Conservation (phyloP, 306 rosid genomes). For the Fragaria nilgerrensis region DNA sequence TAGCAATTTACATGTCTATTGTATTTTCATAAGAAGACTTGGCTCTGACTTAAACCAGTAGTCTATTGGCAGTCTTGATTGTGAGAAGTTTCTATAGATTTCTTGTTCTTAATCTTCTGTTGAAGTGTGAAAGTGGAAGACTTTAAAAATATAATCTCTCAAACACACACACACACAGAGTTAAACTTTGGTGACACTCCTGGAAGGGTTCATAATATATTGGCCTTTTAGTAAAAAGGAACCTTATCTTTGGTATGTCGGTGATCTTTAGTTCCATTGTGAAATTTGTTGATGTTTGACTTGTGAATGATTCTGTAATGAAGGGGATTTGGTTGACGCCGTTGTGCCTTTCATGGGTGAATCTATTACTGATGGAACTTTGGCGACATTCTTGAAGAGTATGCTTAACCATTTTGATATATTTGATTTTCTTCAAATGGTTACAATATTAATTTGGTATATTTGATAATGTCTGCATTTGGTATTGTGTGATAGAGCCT, state of each 20-base stretch:
- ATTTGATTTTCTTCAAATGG: background rate
- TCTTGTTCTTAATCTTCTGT: background rate
- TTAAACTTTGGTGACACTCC: background rate
- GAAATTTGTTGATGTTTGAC: conserved; percentile 8
- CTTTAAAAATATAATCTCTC: background rate
- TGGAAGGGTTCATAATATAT: conserved; percentile 2
- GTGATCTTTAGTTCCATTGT: background rate
- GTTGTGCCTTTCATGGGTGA: conserved; percentile 82
- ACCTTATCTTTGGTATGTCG: background rate
- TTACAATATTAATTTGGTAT: background rate
- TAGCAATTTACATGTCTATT: background rate
- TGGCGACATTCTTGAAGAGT: conserved; percentile 78
- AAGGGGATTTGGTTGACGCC: conserved; percentile 68
- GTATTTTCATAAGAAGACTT: background rate
- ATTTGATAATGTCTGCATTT: conserved; percentile 27
- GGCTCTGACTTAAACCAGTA: background rate
- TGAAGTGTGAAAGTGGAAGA: background rate
- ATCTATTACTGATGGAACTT: conserved; percentile 75
- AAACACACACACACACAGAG: background rate
- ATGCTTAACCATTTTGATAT: conserved; percentile 23
- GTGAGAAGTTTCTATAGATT: background rate
- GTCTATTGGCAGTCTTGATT: background rate
- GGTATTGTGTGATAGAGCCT: conserved; percentile 48
- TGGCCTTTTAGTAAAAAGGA: background rate
- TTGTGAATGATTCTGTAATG: conserved; percentile 30